Evolutionary conservation across 352 stramenopile species (phyloP).

Genomic region (Pythium periplocum): DNA sequence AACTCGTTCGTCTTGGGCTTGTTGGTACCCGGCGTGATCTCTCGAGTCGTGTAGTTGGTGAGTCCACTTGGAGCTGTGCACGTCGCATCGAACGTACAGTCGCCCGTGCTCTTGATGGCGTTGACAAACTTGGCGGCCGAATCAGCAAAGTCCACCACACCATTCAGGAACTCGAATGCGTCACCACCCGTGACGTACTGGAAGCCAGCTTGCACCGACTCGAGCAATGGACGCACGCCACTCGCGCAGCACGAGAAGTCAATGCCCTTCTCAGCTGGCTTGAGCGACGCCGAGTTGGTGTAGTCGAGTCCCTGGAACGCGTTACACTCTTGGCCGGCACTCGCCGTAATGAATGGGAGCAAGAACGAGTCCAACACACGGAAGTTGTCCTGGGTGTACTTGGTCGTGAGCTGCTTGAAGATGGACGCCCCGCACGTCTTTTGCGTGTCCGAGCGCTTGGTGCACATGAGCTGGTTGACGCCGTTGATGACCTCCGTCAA

Average conservation of each 20-base stretch:
- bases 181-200: slow-evolving; percentile 33
- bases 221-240: slow-evolving; percentile 33
- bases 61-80: slow-evolving; percentile 30
- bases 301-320: too few species aligned
- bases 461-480: too few species aligned
- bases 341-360: too few species aligned
- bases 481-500: too few species aligned
- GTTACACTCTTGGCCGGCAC: too few species aligned
- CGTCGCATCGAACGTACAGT: slow-evolving; percentile 29
- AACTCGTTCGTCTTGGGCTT: slow-evolving; percentile 34
- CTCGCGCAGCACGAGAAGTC: slow-evolving; percentile 41
- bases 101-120: slow-evolving; percentile 22
- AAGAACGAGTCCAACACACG: too few species aligned
- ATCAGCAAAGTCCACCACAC: slow-evolving; percentile 34
- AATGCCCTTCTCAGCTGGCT: slow-evolving; percentile 10
- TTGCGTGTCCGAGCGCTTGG: too few species aligned
- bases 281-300: too few species aligned
- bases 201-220: slow-evolving; percentile 31
- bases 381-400: too few species aligned
- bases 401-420: too few species aligned
- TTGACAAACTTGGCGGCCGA: slow-evolving; percentile 29
- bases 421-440: too few species aligned
- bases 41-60: slow-evolving; percentile 20
- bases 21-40: slow-evolving; percentile 29
- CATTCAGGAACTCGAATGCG: slow-evolving; percentile 35